Base-by-base conservation (phyloP, 345 rosid species). In the Pelargonium nanum region DNA sequence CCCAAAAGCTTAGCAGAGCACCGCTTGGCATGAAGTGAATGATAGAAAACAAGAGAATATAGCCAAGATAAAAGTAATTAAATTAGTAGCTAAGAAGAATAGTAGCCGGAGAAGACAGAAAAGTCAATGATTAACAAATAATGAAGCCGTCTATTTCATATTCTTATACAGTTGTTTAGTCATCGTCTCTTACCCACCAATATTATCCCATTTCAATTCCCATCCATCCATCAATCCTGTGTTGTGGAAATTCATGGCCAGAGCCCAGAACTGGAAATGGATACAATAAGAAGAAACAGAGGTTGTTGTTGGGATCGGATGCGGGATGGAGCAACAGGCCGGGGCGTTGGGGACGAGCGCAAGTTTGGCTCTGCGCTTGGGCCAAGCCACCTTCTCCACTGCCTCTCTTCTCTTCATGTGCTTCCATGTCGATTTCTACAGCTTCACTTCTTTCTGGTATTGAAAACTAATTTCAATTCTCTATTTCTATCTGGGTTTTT, bases 401-500 rank as follows among this genome's bases (percentile, higher is more conserved):
- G 91, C 78, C 53, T 82, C 91, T 0, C 82, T 84, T 68, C 67
- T 77, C 48, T 75, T 81, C 53, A 82, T 83, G 87, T 78, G 85
- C 52, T 75, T 85, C n/a, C 70, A 65, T 32, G 59, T 72, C 40
- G 79, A 81, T 13, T 83, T 85, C 79, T 81, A 70, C 71, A 73
- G 79, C 68, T 87, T 78, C 68, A 78, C 84, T 58, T 57, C 84
- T 72, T 81, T 78, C 84, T 73, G 91, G 91, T 85, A 79, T 23
- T 24, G 22, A 22, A 32, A 53, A 13, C 2, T 15, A n/a, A n/a
- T 16, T 26, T 32, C 22, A 2, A 6, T 22, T 16, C 58, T 52
- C 4, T 17, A 51, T 9, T 54, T 22, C n/a, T 26, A 8, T 2
- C 3, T 52, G 22, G 22, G 22, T 52, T 52, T n/a, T 2, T 51